Evolutionary conservation across 805 yeast species (phyloP).

Genomic region (Myxozyma vanderwaltii): DNA sequence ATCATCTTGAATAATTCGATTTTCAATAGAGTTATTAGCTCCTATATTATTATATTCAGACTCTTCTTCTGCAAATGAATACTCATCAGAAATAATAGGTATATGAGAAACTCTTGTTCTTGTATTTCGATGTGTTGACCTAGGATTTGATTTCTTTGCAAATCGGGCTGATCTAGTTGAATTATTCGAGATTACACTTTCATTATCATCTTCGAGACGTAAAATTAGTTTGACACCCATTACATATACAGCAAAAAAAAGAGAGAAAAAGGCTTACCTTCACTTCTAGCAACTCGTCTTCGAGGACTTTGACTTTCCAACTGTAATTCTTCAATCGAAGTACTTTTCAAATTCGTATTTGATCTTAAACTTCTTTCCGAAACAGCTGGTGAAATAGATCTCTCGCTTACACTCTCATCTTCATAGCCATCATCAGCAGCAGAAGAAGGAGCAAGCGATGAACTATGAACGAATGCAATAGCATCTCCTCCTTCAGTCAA

Average conservation of each 20-base stretch:
- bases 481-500: background rate
- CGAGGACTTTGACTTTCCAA: background rate
- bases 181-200: background rate
- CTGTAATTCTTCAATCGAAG: background rate
- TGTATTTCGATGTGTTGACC: background rate
- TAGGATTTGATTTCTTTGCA: background rate
- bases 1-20: background rate
- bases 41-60: conserved; percentile 6
- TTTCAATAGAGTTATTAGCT: conserved; percentile 2
- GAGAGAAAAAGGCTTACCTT: background rate
- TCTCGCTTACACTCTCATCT: background rate
- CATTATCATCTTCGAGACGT: conserved; percentile 1
- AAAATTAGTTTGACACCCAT: background rate
- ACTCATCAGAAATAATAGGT: background rate
- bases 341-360: background rate
- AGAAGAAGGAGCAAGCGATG: conserved; percentile 7
- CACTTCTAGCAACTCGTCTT: background rate
- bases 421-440: background rate
- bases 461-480: conserved; percentile 1
- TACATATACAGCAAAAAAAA: background rate
- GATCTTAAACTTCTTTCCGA: conserved; percentile 4
- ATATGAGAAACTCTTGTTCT: background rate
- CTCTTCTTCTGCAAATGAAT: conserved; percentile 9
- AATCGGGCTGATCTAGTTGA: background rate
- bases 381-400: background rate